Evolutionary conservation across 2,329 filamentous ascomycete genomes (phyloP).

Genomic region (Tothia fuscella): DNA sequence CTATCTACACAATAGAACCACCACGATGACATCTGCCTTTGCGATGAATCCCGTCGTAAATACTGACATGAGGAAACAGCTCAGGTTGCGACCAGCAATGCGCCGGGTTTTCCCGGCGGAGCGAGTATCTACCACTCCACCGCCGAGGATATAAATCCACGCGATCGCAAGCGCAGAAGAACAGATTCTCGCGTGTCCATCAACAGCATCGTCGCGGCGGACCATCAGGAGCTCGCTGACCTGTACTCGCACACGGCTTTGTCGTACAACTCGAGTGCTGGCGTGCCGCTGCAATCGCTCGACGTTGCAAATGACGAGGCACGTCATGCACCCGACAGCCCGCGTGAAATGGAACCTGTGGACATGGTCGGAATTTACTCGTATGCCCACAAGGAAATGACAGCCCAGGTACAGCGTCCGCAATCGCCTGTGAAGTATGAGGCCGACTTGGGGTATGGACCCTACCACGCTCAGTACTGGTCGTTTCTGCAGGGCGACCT

Average conservation of each 20-base stretch:
- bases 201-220: conserved; percentile 9
- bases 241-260: conserved; percentile 1
- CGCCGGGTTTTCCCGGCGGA: conserved; percentile 4
- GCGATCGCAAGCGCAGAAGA: conserved; percentile 7
- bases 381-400: conserved; percentile 7
- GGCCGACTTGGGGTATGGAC: conserved; percentile 4
- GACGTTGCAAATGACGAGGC: background rate
- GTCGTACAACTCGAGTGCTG: conserved; percentile 1
- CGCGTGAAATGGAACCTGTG: conserved; percentile 4
- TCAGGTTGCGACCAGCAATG: conserved; percentile 8
- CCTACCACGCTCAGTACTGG: conserved; percentile 12
- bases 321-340: conserved; percentile 1
- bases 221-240: conserved; percentile 8
- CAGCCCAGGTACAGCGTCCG: background rate
- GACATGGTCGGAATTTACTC: conserved; percentile 6
- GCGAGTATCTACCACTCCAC: background rate
- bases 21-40: too few species aligned
- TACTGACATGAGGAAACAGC: too few species aligned
- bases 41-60: too few species aligned
- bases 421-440: conserved; percentile 6
- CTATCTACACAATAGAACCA: too few species aligned
- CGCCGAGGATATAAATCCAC: conserved; percentile 8
- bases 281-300: conserved; percentile 2
- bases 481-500: conserved; percentile 6
- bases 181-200: conserved; percentile 2